Evolutionary conservation across 2,329 filamentous ascomycete species (phyloP).

Genomic region (Alternaria triticimaculans): DNA sequence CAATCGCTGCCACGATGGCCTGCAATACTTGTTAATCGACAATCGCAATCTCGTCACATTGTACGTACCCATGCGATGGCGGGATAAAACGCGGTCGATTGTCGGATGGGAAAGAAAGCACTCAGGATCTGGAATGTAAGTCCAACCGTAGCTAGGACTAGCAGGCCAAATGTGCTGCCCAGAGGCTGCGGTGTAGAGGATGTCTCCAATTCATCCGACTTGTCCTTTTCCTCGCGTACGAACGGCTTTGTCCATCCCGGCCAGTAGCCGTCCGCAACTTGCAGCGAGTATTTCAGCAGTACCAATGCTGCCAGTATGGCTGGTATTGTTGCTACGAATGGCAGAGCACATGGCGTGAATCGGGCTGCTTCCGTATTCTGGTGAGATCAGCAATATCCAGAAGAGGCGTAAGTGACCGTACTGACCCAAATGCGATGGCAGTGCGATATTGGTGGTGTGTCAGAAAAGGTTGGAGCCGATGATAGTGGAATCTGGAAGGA

Average conservation of each 20-base stretch:
- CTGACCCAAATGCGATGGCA: constrained; percentile 40
- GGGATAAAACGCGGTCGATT: constrained; percentile 33
- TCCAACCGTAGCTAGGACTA: constrained; percentile 34
- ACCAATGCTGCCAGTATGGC: constrained; percentile 46
- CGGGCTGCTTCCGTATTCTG: constrained; percentile 47
- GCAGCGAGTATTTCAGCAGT: constrained; percentile 46
- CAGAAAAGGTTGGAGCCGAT: constrained; percentile 11
- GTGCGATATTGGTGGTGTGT: constrained; percentile 26
- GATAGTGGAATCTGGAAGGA: constrained; percentile 32
- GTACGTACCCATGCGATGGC: constrained; percentile 44
- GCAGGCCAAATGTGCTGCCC: constrained; percentile 31
- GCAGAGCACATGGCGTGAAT: constrained; percentile 51
- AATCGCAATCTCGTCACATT: background rate
- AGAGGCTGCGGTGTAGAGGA: constrained; percentile 36
- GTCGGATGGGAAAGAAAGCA: constrained; percentile 27
- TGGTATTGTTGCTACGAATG: constrained; percentile 49
- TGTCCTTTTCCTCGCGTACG: constrained; percentile 46
- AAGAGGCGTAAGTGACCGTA: background rate
- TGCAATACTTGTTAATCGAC: constrained; percentile 30
- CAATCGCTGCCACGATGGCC: constrained; percentile 45
- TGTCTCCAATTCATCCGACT: constrained; percentile 40
- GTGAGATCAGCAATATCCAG: constrained; percentile 13
- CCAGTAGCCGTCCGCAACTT: constrained; percentile 42
- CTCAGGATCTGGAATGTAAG: constrained; percentile 34
- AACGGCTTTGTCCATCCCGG: constrained; percentile 62